phyloP scores from a whole-genome alignment of 495 filamentous ascomycete species.

The Jackrogersella multiformis region DNA sequence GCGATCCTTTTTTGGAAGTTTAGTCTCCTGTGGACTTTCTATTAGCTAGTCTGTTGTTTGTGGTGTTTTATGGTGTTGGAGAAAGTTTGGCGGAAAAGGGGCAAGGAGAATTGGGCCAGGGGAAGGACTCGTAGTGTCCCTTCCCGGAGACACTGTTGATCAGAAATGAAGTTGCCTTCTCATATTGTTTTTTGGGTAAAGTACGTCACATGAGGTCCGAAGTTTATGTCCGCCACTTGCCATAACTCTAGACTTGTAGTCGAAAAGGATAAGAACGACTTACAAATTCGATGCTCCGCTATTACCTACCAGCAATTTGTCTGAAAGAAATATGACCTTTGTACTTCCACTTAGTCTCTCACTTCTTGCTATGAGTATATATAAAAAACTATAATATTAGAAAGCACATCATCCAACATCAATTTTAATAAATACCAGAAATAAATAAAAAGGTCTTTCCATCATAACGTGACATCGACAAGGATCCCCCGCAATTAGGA shows the following conservation, averaged over 20 bases:
- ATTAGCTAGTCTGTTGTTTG: slow-evolving; percentile 3
- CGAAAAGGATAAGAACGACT: slow-evolving; percentile 6
- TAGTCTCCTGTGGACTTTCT: background rate
- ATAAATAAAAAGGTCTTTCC: slow-evolving; percentile 15
- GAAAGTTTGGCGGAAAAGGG: background rate
- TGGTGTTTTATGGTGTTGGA: background rate
- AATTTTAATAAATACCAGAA: background rate
- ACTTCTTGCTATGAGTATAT: background rate
- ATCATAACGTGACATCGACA: slow-evolving; percentile 41
- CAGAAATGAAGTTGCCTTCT: background rate
- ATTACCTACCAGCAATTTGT: background rate
- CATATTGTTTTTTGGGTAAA: background rate
- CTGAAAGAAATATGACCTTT: background rate
- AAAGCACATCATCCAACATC: background rate
- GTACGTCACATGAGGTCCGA: background rate
- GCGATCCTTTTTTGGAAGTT: background rate
- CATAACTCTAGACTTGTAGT: background rate
- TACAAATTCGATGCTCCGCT: slow-evolving; percentile 6
- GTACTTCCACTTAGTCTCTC: slow-evolving; percentile 2
- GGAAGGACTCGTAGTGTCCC: background rate
- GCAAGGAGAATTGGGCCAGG: background rate
- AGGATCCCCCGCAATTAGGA: slow-evolving; percentile 37
- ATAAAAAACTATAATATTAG: background rate
- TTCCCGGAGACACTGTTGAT: background rate
- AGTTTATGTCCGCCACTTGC: background rate